phyloP scores from a whole-genome alignment of 495 filamentous ascomycete species.

The Cryomyces antarcticus region DNA sequence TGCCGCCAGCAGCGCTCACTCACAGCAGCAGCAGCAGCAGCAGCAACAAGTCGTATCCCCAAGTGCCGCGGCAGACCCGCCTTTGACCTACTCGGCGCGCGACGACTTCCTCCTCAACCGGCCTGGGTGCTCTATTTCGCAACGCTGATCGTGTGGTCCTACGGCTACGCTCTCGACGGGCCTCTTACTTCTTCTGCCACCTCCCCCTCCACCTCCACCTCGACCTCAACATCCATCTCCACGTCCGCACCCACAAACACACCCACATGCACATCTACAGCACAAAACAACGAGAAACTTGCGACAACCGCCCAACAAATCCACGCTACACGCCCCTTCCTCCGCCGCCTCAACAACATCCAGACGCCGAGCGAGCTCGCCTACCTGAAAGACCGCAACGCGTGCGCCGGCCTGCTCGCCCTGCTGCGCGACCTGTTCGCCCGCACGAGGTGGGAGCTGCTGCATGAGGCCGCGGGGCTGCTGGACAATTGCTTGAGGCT shows the following conservation, averaged over 20 bases:
- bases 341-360: constrained; percentile 52
- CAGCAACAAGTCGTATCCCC: background rate
- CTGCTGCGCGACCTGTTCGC: constrained; percentile 64
- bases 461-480: constrained; percentile 67
- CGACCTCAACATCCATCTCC: too few relatives aligned
- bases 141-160: constrained; percentile 81
- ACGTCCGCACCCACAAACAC: too few relatives aligned
- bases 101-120: constrained; percentile 83
- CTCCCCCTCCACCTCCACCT: background rate
- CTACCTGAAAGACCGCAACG: constrained; percentile 54
- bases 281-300: constrained; percentile 9
- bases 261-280: too few relatives aligned
- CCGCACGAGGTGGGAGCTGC: constrained; percentile 73
- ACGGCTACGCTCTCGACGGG: constrained; percentile 82
- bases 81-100: constrained; percentile 45
- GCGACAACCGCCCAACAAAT: constrained; percentile 41
- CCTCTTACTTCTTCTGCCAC: constrained; percentile 14
- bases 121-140: constrained; percentile 98
- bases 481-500: constrained; percentile 61
- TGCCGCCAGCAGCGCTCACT: background rate
- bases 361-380: constrained; percentile 66
- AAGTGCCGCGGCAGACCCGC: background rate
- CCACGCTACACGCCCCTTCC: constrained; percentile 59
- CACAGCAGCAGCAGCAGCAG: constrained; percentile 1
- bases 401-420: constrained; percentile 63